phyloP scores from a whole-genome alignment of 768 basidiomycete species.

The Hericium rajendrae region DNA sequence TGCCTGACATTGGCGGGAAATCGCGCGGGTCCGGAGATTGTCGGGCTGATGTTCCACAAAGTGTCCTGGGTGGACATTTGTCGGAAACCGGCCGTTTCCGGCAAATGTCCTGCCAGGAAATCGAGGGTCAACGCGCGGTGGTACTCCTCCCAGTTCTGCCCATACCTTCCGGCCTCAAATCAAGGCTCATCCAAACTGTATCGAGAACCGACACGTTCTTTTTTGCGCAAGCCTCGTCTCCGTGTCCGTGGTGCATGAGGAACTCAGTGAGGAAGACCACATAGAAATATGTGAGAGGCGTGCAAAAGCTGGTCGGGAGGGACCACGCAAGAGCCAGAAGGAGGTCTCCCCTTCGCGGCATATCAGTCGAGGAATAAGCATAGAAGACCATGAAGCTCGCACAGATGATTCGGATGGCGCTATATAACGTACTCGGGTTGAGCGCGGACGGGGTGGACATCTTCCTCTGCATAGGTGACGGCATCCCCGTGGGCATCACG shows the following conservation, averaged over 20 bases:
- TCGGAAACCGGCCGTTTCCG: too few species aligned
- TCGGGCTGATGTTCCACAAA: too few species aligned
- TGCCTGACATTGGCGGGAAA: too few species aligned
- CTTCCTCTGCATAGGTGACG: too few species aligned
- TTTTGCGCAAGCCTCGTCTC: conserved; percentile 83
- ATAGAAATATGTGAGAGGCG: conserved; percentile 95
- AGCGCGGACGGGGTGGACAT: conserved; percentile 15
- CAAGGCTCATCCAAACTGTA: background rate
- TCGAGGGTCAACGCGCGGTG: too few species aligned
- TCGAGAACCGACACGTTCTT: conserved; percentile 27
- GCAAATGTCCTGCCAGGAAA: too few species aligned
- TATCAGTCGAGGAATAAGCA: conserved; percentile 27
- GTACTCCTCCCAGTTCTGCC: conserved; percentile 83
- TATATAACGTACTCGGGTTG: too few species aligned
- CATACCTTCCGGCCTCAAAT: conserved; percentile 48
- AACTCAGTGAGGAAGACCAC: conserved; percentile 80
- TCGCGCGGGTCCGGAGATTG: too few species aligned
- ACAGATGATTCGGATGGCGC: too few species aligned
- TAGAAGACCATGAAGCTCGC: too few species aligned
- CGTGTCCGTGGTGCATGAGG: conserved; percentile 78
- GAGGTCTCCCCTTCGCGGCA: conserved; percentile 56
- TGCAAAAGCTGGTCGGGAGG: conserved; percentile 82
- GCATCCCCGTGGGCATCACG: too few species aligned
- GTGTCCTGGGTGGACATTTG: too few species aligned
- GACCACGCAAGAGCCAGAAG: conserved; percentile 92